Evolutionary conservation across 352 stramenopile genomes (phyloP).

Genomic region (Pythium folliculosum): DNA sequence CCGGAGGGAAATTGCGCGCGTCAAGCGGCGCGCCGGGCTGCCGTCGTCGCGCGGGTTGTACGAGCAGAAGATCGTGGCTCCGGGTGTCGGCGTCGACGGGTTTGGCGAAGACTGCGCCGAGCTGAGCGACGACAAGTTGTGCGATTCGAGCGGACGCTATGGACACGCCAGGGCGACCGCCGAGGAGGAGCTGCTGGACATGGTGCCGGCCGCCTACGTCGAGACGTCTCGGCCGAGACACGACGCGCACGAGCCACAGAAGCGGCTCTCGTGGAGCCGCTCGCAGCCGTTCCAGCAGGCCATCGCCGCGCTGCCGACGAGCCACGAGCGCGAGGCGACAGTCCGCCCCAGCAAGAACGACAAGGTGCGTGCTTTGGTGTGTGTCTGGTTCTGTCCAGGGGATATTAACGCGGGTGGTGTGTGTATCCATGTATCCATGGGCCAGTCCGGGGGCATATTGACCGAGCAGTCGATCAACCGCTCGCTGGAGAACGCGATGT

Average conservation of each 20-base stretch:
- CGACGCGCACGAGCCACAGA: conserved; percentile 6
- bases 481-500: conserved; percentile 48
- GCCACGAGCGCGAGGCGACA: conserved; percentile 21
- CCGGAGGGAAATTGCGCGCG: not conserved
- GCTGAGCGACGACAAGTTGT: conserved; percentile 7
- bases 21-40: conserved; percentile 9
- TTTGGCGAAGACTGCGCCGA: conserved; percentile 11
- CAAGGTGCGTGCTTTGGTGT: not conserved
- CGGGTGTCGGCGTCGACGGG: conserved; percentile 14
- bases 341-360: not conserved
- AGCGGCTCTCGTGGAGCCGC: conserved; percentile 13
- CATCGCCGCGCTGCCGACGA: conserved; percentile 25
- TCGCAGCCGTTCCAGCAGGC: conserved; percentile 46
- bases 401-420: too few relatives aligned
- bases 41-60: conserved; percentile 18
- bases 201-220: not conserved
- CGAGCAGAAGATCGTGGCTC: conserved; percentile 5
- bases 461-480: conserved; percentile 32
- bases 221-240: not conserved
- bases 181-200: conserved; percentile 15
- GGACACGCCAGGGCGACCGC: conserved; percentile 1
- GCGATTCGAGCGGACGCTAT: not conserved
- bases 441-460: not conserved
- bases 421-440: too few relatives aligned
- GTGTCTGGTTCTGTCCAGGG: not conserved